These are phyloP conservation scores for Nitzschia inconspicua DNA, from an alignment of 108 stramenopile species.

Conservation along the genomic window DNA sequence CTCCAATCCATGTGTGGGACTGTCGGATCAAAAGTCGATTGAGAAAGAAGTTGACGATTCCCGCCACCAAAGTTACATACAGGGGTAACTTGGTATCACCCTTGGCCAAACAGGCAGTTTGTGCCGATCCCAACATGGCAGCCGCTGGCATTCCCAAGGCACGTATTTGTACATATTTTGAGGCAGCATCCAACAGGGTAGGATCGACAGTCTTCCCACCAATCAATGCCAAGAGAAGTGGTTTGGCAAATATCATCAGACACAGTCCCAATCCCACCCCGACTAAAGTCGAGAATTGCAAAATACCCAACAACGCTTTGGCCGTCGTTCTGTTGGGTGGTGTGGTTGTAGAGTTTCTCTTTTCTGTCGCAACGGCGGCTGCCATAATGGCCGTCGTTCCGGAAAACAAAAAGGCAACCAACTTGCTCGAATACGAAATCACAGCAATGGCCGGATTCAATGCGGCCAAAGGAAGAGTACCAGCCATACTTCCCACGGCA, in stretches of 20 bases:
- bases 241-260: conserved; percentile 21
- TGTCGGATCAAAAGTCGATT: conserved; percentile 50
- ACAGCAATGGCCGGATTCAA: too few species aligned
- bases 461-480: too few species aligned
- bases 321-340: too few species aligned
- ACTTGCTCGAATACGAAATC: too few species aligned
- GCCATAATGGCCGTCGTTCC: neutral
- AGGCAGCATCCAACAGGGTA: conserved; percentile 39
- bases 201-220: conserved; percentile 53
- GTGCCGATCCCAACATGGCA: conserved; percentile 51
- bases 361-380: too few species aligned
- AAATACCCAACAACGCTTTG: conserved; percentile 35
- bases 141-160: conserved; percentile 67
- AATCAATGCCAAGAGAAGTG: conserved; percentile 43
- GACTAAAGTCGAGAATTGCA: conserved; percentile 45
- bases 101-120: conserved; percentile 54
- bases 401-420: neutral
- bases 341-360: too few species aligned
- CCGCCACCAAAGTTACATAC: conserved; percentile 53
- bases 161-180: conserved; percentile 64
- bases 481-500: too few species aligned
- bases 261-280: conserved; percentile 36
- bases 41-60: conserved; percentile 55
- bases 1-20: conserved; percentile 36
- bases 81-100: conserved; percentile 61